A percentile compares a stretch with the other conserved stretches of the same genome.
Evolutionary conservation across 441 rosid species (phyloP).

Genomic region (Adansonia gregorii): DNA sequence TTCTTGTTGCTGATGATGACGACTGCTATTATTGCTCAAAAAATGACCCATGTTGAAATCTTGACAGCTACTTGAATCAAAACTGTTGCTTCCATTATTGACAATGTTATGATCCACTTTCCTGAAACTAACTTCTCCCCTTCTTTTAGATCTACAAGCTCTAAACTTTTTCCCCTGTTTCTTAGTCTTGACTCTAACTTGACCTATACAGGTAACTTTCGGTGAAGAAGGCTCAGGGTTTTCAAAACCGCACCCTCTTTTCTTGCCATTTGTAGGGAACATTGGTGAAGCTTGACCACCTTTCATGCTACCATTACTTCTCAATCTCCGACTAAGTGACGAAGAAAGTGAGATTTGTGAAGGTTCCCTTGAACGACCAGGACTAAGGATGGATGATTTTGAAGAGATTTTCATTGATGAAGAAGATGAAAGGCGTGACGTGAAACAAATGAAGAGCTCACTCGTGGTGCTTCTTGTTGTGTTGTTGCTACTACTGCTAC

Average conservation of each 20-base stretch:
- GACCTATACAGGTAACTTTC: constrained; percentile 95
- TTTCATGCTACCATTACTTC: constrained; percentile 67
- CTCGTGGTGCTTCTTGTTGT: constrained; percentile 35
- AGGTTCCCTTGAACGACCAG: constrained; percentile 54
- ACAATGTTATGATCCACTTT: constrained; percentile 47
- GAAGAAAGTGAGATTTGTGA: constrained; percentile 77
- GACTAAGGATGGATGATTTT: constrained; percentile 69
- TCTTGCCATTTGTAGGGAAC: constrained; percentile 65
- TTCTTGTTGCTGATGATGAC: constrained; percentile 43
- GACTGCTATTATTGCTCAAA: constrained; percentile 15
- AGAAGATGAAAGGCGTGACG: constrained; percentile 67
- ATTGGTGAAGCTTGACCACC: constrained; percentile 84
- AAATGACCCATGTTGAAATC: constrained; percentile 28
- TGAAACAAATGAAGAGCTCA: constrained; percentile 83
- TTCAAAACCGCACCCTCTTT: constrained; percentile 58
- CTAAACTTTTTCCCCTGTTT: constrained; percentile 76
- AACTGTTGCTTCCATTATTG: constrained; percentile 19
- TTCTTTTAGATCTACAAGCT: constrained; percentile 63
- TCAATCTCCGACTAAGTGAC: constrained; percentile 73
- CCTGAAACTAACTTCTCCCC: constrained; percentile 68
- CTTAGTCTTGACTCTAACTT: constrained; percentile 90
- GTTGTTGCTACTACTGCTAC: constrained; percentile 30
- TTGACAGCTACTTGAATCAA: constrained; percentile 29
- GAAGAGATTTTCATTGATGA: constrained; percentile 86
- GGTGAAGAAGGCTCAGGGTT: constrained; percentile 91